Evolutionary conservation across 2,329 filamentous ascomycete species (phyloP).

Genomic region (Talaromyces sp.): DNA sequence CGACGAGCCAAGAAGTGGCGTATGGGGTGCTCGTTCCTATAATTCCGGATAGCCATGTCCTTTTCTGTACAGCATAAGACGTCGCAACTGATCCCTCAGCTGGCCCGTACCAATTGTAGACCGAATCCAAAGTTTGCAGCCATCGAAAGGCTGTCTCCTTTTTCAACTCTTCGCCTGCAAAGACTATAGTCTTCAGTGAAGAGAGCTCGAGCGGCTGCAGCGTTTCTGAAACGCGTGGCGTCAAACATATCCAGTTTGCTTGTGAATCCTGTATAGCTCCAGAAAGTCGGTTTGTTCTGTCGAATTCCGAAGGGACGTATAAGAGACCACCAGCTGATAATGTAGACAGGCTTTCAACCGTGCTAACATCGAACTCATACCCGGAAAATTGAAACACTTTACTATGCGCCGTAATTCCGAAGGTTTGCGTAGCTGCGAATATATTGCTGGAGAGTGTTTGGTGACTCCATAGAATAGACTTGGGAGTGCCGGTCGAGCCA

Average conservation of each 20-base stretch:
- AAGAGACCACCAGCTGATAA: slow-evolving; percentile 42
- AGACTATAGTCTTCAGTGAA: slow-evolving; percentile 35
- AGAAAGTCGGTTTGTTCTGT: slow-evolving; percentile 40
- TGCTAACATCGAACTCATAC: slow-evolving; percentile 40
- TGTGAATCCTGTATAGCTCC: slow-evolving; percentile 21
- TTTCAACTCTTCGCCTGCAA: slow-evolving; percentile 32
- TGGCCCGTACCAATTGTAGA: slow-evolving; percentile 12
- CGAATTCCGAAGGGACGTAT: slow-evolving; percentile 42
- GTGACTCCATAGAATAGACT: slow-evolving; percentile 21
- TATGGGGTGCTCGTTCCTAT: slow-evolving; percentile 22
- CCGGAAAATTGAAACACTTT: slow-evolving; percentile 36
- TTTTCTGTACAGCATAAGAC: neutral
- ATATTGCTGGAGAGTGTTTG: slow-evolving; percentile 20
- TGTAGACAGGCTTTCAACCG: slow-evolving; percentile 35
- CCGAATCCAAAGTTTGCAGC: neutral
- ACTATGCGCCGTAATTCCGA: slow-evolving; percentile 16
- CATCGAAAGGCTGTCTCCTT: slow-evolving; percentile 4
- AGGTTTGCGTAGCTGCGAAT: slow-evolving; percentile 8
- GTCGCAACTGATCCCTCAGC: slow-evolving; percentile 12
- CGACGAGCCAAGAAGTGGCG: slow-evolving; percentile 31
- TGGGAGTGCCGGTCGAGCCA: slow-evolving; percentile 21
- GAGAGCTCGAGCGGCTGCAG: slow-evolving; percentile 25
- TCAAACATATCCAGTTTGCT: slow-evolving; percentile 52
- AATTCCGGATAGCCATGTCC: slow-evolving; percentile 16
- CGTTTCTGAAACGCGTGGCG: slow-evolving; percentile 51